Evolutionary conservation across 2,329 filamentous ascomycete genomes (phyloP).

Genomic region (Shiraia sp.): DNA sequence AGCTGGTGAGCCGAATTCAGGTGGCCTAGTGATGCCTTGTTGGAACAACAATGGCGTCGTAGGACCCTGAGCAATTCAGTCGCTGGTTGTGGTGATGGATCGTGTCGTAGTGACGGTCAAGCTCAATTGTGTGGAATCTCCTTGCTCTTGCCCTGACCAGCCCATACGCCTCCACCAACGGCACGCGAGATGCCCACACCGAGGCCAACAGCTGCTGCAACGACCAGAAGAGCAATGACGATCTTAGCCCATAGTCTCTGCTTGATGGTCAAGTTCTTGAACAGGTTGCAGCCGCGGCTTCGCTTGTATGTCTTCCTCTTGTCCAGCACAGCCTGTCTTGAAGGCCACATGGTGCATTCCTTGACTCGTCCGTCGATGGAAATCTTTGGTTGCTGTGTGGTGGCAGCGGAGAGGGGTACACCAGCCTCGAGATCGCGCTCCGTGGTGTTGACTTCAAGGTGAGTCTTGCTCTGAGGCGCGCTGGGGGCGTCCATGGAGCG

Average conservation of each 20-base stretch:
- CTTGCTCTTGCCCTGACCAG: constrained; percentile 43
- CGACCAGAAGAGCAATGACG: constrained; percentile 49
- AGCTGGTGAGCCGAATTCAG: constrained; percentile 4
- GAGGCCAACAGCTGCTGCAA: constrained; percentile 52
- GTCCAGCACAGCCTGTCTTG: constrained; percentile 52
- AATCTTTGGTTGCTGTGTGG: constrained; percentile 45
- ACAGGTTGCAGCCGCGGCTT: constrained; percentile 45
- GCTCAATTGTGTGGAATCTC: constrained; percentile 35
- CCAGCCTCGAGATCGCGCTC: constrained; percentile 49
- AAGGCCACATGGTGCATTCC: constrained; percentile 58
- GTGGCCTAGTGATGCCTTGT: constrained; percentile 3
- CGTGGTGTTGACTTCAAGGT: constrained; percentile 35
- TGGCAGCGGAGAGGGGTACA: constrained; percentile 41
- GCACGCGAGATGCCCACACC: constrained; percentile 55
- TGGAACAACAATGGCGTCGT: neutral
- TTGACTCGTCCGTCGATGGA: constrained; percentile 49
- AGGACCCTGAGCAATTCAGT: constrained; percentile 1
- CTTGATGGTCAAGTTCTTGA: constrained; percentile 48
- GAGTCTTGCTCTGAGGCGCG: constrained; percentile 33
- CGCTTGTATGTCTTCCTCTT: constrained; percentile 46
- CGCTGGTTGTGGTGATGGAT: constrained; percentile 13
- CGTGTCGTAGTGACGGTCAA: constrained; percentile 1
- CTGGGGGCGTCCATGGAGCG: constrained; percentile 44
- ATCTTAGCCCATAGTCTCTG: constrained; percentile 52
- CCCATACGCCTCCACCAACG: constrained; percentile 54